A percentile compares a stretch with the other conserved stretches of the same genome.
These are phyloP conservation scores for Macrocystidia cucumis DNA, from an alignment of 1,284 basidiomycete genomes.

Conservation along the genomic window DNA sequence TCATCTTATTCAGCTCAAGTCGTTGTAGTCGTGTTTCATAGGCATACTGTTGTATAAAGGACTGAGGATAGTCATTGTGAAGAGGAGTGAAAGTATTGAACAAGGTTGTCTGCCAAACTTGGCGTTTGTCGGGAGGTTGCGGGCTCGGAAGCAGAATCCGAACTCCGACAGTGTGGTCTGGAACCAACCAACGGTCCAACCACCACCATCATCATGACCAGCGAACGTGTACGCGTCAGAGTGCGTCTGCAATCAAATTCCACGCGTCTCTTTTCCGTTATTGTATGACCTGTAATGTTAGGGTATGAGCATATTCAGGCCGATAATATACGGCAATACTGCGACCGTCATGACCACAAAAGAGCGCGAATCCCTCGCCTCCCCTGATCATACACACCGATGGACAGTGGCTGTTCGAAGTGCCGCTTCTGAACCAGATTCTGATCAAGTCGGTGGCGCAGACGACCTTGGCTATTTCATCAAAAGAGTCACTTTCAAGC, in stretches of 20 bases:
- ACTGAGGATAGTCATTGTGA: slow-evolving; percentile 41
- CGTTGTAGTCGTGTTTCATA: too few species aligned
- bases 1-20: slow-evolving; percentile 2
- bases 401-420: slow-evolving; percentile 96
- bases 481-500: slow-evolving; percentile 94
- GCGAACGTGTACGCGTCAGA: slow-evolving; percentile 67
- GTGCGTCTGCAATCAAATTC: slow-evolving; percentile 33
- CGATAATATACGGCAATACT: slow-evolving; percentile 96
- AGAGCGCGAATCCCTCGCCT: slow-evolving; percentile 54
- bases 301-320: slow-evolving; percentile 86
- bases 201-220: slow-evolving; percentile 33
- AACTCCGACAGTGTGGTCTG: slow-evolving; percentile 14
- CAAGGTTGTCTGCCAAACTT: slow-evolving; percentile 13
- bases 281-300: slow-evolving; percentile 21
- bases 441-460: slow-evolving; percentile 74
- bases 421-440: slow-evolving; percentile 55
- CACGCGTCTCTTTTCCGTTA: slow-evolving; percentile 10
- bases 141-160: slow-evolving; percentile 26
- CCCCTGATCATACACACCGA: slow-evolving; percentile 84
- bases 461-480: slow-evolving; percentile 88
- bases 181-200: slow-evolving; percentile 12
- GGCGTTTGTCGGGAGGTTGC: slow-evolving; percentile 25
- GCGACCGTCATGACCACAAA: slow-evolving; percentile 75
- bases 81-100: slow-evolving; percentile 8
- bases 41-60: slow-evolving; percentile 45